Base-by-base conservation (phyloP, 2,329 filamentous ascomycete genomes). In the Ilyonectria sp. region DNA sequence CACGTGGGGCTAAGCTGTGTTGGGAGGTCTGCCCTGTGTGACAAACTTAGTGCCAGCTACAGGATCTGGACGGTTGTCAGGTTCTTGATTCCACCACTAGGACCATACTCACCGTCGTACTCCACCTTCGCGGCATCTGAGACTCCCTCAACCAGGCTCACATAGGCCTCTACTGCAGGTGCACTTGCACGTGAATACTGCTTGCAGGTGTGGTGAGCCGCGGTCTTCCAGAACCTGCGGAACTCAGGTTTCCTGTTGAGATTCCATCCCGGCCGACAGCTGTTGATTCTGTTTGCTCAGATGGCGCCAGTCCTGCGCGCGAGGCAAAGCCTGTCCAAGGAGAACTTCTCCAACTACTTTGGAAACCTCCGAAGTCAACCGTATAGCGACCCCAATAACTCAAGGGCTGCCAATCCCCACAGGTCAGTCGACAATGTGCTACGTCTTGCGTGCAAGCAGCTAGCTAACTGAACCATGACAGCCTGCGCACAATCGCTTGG, bases 401-500 rank as follows among this genome's bases (percentile, higher is more conserved):
- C 87, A 26, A 84, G 89, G 71, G 86, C 86, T 8, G 83, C 82
- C 11, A 84, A 84, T 17, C 86, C 85, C 65, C 87, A 90, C 72
- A 87, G 86, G 89, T 91, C 81, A 70, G 86, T 81, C 66, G 15
- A 53, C 54, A 56, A 63, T 76, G 76, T 60, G 17, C 21, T 60
- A 47, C 58, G 56, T 53, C 40, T 31, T 68, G 21, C 21, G 11
- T 33, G 19, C 37, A 47, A 19, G 31, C 21, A 17, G 35, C 21
- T 60, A 56, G 50, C 72, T 75, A 62, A 75, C 49, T 37, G 47
- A 37, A 33, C 49, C 29, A 35, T 52, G 31, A 60, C 71, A 94
- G 92, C 70, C 86, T 97, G 63, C 90, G 93, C 46, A 92, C 92
- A 2, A 91, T 98, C 71, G 91, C 93, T 44, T 98, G 95, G 95